phyloP scores from a whole-genome alignment of 441 rosid genomes.

The Isatis lusitanica region DNA sequence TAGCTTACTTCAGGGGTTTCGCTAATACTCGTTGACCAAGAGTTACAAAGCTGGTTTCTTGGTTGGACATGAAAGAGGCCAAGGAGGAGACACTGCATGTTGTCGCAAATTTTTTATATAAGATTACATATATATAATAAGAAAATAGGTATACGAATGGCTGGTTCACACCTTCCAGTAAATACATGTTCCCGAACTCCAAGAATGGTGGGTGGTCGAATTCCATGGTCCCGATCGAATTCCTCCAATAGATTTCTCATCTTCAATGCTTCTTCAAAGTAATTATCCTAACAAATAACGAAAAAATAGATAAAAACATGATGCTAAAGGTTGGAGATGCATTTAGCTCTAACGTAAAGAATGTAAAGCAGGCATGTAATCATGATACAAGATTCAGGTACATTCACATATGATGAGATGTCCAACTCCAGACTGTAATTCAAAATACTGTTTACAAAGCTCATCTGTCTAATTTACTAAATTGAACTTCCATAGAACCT shows the following conservation, averaged over 20 bases:
- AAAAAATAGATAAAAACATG: neutral
- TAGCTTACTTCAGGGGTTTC: constrained; percentile 87
- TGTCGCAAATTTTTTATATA: constrained; percentile 21
- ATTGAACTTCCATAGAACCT: constrained; percentile 10
- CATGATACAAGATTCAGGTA: constrained; percentile 24
- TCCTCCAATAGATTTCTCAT: constrained; percentile 98
- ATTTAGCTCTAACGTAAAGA: constrained; percentile 17
- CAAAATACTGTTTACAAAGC: constrained; percentile 8
- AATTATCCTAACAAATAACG: constrained; percentile 66
- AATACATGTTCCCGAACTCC: constrained; percentile 98
- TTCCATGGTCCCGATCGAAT: constrained; percentile 80
- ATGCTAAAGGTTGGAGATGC: constrained; percentile 21
- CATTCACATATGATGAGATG: constrained; percentile 22
- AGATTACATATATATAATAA: constrained; percentile 4
- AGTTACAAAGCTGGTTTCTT: constrained; percentile 95
- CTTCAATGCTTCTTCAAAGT: constrained; percentile 98
- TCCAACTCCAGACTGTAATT: constrained; percentile 5
- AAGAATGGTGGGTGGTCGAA: constrained; percentile 89
- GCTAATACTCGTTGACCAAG: constrained; percentile 97
- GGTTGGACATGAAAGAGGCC: constrained; percentile 96
- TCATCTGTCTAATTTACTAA: neutral
- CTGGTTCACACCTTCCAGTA: constrained; percentile 78
- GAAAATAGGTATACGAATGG: constrained; percentile 16
- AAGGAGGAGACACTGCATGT: constrained; percentile 93
- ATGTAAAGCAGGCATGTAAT: constrained; percentile 22